Percentiles rank a stretch among this genome's conserved stretches.
Evolutionary conservation across 495 filamentous ascomycete species (phyloP).

Genomic region (Xylaria flabelliformis): DNA sequence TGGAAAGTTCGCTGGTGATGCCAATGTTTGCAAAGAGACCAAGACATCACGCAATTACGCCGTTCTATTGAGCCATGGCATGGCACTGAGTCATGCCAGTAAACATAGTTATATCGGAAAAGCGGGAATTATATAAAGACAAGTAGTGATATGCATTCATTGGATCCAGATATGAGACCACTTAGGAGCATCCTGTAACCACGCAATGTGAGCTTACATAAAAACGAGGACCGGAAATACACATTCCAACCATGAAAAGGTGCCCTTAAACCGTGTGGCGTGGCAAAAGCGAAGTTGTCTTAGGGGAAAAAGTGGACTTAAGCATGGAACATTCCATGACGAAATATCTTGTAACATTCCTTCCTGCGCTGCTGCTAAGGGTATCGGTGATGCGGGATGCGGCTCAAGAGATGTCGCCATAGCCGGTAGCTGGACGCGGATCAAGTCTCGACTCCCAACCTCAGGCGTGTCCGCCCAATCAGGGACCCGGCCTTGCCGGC

Average conservation of each 20-base stretch:
- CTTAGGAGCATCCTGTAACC: slow-evolving; percentile 2
- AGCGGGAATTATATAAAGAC: slow-evolving; percentile 3
- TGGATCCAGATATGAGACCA: slow-evolving; percentile 10
- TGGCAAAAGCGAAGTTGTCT: too few relatives aligned
- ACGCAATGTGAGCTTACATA: slow-evolving; percentile 17
- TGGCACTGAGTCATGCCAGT: neutral
- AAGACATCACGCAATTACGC: slow-evolving; percentile 25
- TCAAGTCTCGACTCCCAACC: slow-evolving; percentile 13
- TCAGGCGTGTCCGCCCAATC: slow-evolving; percentile 38
- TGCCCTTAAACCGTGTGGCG: neutral
- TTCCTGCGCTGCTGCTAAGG: slow-evolving; percentile 9
- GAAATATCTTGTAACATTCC: slow-evolving; percentile 7
- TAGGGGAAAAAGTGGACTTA: slow-evolving; percentile 25
- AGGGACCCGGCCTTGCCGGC: slow-evolving; percentile 28
- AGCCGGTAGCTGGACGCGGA: slow-evolving; percentile 20
- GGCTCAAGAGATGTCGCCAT: slow-evolving; percentile 29
- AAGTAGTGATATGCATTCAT: slow-evolving; percentile 1
- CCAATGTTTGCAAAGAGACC: slow-evolving; percentile 1
- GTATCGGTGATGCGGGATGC: slow-evolving; percentile 28
- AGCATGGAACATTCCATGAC: slow-evolving; percentile 1
- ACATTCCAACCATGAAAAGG: neutral
- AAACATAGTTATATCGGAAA: neutral
- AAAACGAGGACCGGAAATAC: neutral
- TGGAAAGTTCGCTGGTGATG: neutral
- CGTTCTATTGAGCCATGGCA: neutral